Evolutionary conservation across 805 yeast species (phyloP).

Genomic region (Vanderwaltozyma verrucispora): DNA sequence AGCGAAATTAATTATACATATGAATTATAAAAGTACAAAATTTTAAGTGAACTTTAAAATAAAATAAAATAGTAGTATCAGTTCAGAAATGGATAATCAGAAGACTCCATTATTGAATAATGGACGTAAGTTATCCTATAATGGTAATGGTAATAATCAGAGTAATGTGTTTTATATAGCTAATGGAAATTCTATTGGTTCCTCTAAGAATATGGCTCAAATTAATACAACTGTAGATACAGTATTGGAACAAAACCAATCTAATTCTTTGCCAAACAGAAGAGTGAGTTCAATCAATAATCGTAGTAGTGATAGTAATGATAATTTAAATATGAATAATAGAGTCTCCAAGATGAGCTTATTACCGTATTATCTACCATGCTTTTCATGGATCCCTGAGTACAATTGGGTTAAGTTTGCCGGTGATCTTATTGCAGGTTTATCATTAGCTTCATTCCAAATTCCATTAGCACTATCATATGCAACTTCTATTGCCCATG

Average conservation of each 20-base stretch:
- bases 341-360: slow-evolving; percentile 1
- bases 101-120: background rate
- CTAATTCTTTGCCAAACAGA: background rate
- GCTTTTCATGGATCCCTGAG: slow-evolving; percentile 53
- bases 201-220: background rate
- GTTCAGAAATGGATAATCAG: background rate
- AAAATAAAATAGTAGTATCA: too few relatives aligned
- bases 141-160: background rate
- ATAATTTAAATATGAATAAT: too few relatives aligned
- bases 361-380: slow-evolving; percentile 57
- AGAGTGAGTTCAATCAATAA: background rate
- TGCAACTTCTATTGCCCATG: slow-evolving; percentile 75
- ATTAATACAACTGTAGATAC: background rate
- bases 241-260: background rate
- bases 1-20: too few relatives aligned
- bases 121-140: background rate
- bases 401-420: slow-evolving; percentile 34
- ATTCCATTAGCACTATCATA: slow-evolving; percentile 67
- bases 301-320: too few relatives aligned
- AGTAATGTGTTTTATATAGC: background rate
- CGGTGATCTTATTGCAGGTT: slow-evolving; percentile 71
- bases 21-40: too few relatives aligned
- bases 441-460: slow-evolving; percentile 83
- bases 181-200: background rate
- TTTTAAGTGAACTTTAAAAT: too few relatives aligned